Percentiles rank a stretch among this genome's conserved stretches.
Conservation (phyloP, 75 land plant species). For the Isoetes taiwanensis region DNA sequence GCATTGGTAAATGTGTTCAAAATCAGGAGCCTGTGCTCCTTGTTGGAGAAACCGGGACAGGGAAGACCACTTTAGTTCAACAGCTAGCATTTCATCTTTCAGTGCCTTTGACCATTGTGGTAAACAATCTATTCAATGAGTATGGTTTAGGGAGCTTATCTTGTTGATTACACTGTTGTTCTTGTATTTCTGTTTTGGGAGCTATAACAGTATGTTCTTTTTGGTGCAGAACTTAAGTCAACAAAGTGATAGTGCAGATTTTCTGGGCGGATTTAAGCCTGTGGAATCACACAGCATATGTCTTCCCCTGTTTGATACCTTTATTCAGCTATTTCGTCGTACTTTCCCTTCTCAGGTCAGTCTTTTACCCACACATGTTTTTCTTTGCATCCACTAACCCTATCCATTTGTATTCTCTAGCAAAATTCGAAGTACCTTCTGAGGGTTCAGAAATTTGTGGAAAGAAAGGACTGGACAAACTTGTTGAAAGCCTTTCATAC, state of each 20-base stretch:
- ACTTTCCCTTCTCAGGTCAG: conserved; percentile 58
- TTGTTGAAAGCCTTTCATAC: conserved; percentile 33
- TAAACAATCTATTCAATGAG: conserved; percentile 12
- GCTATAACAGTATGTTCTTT: background rate
- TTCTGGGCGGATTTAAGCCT: conserved; percentile 93
- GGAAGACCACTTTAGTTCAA: conserved; percentile 96
- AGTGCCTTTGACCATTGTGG: conserved; percentile 69
- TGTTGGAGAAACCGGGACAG: conserved; percentile 99
- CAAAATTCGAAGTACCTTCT: conserved; percentile 34
- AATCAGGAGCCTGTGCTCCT: conserved; percentile 86
- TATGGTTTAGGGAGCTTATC: background rate
- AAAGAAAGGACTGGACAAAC: conserved; percentile 50
- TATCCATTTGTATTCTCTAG: conserved; percentile 15
- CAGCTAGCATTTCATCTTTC: conserved; percentile 57
- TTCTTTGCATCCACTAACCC: background rate
- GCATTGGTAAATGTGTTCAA: conserved; percentile 67
- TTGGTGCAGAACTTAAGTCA: conserved; percentile 72
- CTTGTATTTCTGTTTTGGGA: background rate
- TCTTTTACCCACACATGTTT: background rate
- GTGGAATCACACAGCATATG: conserved; percentile 57
- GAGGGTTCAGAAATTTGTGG: conserved; percentile 28
- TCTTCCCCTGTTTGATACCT: conserved; percentile 53
- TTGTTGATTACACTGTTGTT: background rate
- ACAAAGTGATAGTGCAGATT: conserved; percentile 85
- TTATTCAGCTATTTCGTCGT: conserved; percentile 43